Evolutionary conservation across 2,329 filamentous ascomycete species (phyloP).

Genomic region (Fusarium hainanense): DNA sequence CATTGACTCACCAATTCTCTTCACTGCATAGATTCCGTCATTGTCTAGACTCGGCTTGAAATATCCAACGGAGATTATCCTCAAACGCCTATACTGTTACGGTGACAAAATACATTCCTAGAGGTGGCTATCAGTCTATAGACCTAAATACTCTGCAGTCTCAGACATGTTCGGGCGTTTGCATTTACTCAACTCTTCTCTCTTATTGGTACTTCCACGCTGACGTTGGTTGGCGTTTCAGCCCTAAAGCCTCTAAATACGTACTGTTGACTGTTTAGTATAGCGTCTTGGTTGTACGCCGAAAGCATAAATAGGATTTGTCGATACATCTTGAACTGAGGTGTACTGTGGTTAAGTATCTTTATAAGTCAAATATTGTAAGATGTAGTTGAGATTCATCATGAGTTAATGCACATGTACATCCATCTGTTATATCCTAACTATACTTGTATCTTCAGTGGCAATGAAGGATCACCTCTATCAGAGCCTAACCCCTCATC

Average conservation of each 20-base stretch:
- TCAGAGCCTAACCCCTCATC: background rate
- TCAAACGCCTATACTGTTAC: background rate
- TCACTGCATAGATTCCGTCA: background rate
- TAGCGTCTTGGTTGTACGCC: background rate
- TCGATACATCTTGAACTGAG: background rate
- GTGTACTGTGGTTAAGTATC: background rate
- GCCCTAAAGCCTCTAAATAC: background rate
- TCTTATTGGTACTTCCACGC: background rate
- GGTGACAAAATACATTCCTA: background rate
- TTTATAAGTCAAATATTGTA: background rate
- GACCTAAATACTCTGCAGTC: background rate
- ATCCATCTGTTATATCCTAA: background rate
- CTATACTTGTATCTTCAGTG: background rate
- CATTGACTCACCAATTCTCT: background rate
- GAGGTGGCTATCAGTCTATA: background rate
- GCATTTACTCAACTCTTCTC: background rate
- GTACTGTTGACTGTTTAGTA: background rate
- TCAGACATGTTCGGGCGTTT: constrained; percentile 1
- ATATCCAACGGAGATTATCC: background rate
- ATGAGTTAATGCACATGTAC: background rate
- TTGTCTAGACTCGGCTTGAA: background rate
- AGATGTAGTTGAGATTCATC: background rate
- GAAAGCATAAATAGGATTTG: background rate
- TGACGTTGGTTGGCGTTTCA: constrained; percentile 3
- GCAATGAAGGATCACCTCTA: background rate